Conservation (phyloP, 306 rosid genomes). For the Rosa lucieae region DNA sequence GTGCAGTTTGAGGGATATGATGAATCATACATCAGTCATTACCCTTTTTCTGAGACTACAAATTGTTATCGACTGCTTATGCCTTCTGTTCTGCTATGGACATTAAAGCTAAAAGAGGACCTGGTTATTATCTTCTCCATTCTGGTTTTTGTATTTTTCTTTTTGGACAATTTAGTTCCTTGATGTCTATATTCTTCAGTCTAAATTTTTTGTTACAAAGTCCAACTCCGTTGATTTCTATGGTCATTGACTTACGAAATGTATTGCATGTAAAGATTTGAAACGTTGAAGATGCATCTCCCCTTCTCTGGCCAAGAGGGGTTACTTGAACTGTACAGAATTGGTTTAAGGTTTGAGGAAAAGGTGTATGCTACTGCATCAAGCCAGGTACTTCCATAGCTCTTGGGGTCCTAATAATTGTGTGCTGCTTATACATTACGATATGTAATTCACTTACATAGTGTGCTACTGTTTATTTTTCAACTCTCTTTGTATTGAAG, state of each 20-base stretch:
- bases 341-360: slow-evolving; percentile 79
- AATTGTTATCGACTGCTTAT: not conserved
- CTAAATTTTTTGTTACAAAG: not conserved
- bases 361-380: slow-evolving; percentile 56
- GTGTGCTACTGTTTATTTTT: not conserved
- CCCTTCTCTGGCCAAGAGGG: slow-evolving; percentile 60
- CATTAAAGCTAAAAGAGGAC: not conserved
- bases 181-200: not conserved
- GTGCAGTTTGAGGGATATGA: not conserved
- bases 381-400: slow-evolving; percentile 50
- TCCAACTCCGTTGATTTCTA: not conserved
- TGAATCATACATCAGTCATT: not conserved
- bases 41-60: not conserved
- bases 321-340: slow-evolving; percentile 48
- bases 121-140: too few species aligned
- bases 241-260: not conserved
- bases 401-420: not conserved
- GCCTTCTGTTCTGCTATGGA: not conserved
- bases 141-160: not conserved
- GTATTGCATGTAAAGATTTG: slow-evolving; percentile 48
- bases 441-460: not conserved
- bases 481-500: not conserved
- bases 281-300: slow-evolving; percentile 58
- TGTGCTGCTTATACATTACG: not conserved
- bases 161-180: not conserved